Percentiles rank a stretch among this genome's conserved stretches.
Evolutionary conservation across 1,139 yeast genomes (phyloP).

Genomic region (Diutina siamensis): DNA sequence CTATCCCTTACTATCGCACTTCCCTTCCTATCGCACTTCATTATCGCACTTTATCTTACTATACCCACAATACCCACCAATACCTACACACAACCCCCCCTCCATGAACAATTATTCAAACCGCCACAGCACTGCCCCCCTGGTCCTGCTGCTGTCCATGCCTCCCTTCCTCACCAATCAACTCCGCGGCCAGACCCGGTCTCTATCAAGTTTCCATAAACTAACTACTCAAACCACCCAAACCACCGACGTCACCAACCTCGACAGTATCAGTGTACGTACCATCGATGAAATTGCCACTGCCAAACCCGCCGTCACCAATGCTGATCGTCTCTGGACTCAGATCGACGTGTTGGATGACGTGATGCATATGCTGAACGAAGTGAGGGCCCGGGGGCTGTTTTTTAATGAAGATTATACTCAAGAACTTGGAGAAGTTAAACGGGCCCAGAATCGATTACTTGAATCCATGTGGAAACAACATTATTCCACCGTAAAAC

Average conservation of each 20-base stretch:
- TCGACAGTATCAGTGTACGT: constrained; percentile 15
- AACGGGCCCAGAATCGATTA: constrained; percentile 49
- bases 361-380: constrained; percentile 53
- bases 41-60: no score
- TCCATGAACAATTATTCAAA: no score
- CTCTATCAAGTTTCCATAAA: not conserved
- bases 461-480: constrained; percentile 43
- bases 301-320: constrained; percentile 39
- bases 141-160: not conserved
- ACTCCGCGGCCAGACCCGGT: not conserved
- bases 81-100: no score
- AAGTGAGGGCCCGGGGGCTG: constrained; percentile 39
- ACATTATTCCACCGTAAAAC: constrained; percentile 13
- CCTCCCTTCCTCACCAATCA: not conserved
- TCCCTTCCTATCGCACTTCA: no score
- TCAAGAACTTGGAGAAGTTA: constrained; percentile 41
- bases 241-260: not conserved
- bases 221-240: not conserved
- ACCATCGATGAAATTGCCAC: constrained; percentile 36
- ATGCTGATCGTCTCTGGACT: constrained; percentile 75
- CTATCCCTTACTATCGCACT: no score
- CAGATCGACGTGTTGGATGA: constrained; percentile 82
- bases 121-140: not conserved
- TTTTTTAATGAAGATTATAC: constrained; percentile 57
- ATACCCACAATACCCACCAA: no score